Conservation (phyloP, 345 rosid species). For the Salix purpurea region DNA sequence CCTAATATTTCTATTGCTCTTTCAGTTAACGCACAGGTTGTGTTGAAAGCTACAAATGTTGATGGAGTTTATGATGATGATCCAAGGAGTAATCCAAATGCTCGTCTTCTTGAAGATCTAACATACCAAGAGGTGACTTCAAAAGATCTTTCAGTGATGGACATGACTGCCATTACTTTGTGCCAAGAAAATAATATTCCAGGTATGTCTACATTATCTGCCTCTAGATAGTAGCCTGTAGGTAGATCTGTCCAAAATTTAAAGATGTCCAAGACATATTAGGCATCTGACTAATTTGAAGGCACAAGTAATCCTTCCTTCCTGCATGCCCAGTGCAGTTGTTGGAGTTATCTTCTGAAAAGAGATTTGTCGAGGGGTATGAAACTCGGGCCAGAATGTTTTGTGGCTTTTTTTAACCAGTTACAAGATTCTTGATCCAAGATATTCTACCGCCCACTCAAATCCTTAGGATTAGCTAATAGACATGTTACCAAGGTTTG, state of each 20-base stretch:
- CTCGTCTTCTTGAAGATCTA: conserved; percentile 63
- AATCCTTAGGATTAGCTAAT: neutral
- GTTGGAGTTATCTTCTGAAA: neutral
- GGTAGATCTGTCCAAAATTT: neutral
- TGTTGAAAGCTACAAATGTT: conserved; percentile 88
- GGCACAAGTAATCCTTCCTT: neutral
- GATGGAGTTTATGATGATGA: conserved; percentile 87
- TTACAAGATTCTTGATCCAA: neutral
- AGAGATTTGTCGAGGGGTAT: neutral
- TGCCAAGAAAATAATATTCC: conserved; percentile 98
- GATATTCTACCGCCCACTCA: neutral
- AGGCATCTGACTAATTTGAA: neutral
- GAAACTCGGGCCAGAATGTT: neutral
- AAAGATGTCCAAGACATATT: neutral
- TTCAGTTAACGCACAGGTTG: conserved; percentile 90
- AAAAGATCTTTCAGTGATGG: conserved; percentile 93
- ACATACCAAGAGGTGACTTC: conserved; percentile 86
- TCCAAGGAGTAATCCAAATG: conserved; percentile 78
- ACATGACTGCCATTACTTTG: conserved; percentile 90
- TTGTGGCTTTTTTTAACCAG: neutral
- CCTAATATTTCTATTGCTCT: conserved; percentile 9
- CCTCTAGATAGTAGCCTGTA: neutral
- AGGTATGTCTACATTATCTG: conserved; percentile 38
- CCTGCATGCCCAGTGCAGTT: neutral
- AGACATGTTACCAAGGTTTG: neutral